phyloP scores from a whole-genome alignment of 768 basidiomycete genomes.

The Collybiopsis confluens region DNA sequence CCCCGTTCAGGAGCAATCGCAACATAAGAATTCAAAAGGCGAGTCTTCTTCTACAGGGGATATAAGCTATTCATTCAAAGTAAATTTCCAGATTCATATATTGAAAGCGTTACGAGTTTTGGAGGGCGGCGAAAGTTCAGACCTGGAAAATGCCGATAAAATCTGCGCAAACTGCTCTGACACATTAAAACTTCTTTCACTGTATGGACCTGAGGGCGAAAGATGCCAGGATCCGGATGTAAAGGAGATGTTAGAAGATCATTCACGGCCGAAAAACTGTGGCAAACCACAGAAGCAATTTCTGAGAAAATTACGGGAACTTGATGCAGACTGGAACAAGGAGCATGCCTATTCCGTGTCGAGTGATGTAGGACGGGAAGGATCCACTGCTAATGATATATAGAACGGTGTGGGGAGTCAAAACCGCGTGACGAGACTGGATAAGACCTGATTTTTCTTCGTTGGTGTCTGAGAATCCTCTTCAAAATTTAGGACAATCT shows the following conservation, averaged over 20 bases:
- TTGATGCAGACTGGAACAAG: constrained; percentile 43
- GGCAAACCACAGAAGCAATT: constrained; percentile 47
- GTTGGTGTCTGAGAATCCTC: too few relatives aligned
- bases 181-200: constrained; percentile 42
- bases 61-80: neutral
- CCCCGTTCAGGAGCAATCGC: constrained; percentile 32
- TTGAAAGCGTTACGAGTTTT: constrained; percentile 45
- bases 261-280: constrained; percentile 31
- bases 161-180: constrained; percentile 38
- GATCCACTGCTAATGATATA: neutral
- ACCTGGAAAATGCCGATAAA: neutral
- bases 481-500: too few relatives aligned
- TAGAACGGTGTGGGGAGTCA: too few relatives aligned
- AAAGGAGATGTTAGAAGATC: constrained; percentile 46
- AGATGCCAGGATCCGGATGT: constrained; percentile 47
- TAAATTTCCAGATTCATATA: constrained; percentile 49
- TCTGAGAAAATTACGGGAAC: constrained; percentile 40
- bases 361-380: neutral
- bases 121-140: constrained; percentile 31
- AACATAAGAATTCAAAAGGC: constrained; percentile 43
- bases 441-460: too few relatives aligned
- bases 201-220: constrained; percentile 55
- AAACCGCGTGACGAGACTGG: too few relatives aligned
- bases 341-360: constrained; percentile 4
- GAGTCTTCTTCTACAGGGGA: constrained; percentile 11